A percentile compares a stretch with the other conserved stretches of the same genome.
Conservation (phyloP, 176 grass and related monocot species). For the Eragrostis curvula region DNA sequence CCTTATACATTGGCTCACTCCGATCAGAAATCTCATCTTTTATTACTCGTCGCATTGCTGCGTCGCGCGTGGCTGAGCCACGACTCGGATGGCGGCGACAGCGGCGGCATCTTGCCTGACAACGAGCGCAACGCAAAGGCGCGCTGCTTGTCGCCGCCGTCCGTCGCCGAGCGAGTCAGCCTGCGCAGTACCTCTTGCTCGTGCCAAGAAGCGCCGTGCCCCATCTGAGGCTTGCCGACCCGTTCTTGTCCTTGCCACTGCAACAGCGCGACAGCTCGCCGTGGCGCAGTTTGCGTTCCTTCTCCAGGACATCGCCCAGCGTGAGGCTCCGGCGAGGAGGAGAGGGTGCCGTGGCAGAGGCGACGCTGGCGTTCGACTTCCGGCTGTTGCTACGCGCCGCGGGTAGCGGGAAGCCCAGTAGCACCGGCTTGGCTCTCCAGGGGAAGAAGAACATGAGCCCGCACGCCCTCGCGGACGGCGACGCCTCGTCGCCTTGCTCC, state of each 20-base stretch:
- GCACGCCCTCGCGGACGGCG: conserved; percentile 53
- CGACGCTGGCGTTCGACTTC: conserved; percentile 10
- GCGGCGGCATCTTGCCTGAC: conserved; percentile 54
- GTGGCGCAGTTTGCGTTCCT: conserved; percentile 2
- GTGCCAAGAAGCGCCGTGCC: conserved; percentile 64
- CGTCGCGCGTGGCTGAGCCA: conserved; percentile 49
- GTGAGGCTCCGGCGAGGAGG: conserved; percentile 42
- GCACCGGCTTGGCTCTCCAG: conserved; percentile 77
- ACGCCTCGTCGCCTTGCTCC: conserved; percentile 19
- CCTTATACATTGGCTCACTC: not conserved
- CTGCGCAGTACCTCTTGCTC: conserved; percentile 59
- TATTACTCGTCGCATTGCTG: conserved; percentile 32
- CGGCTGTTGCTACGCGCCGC: conserved; percentile 21
- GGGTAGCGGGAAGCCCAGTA: conserved; percentile 61
- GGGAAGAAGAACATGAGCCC: conserved; percentile 76
- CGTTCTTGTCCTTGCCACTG: too few relatives aligned
- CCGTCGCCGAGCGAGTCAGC: conserved; percentile 41
- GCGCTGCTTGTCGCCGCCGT: conserved; percentile 21
- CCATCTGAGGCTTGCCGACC: conserved; percentile 54
- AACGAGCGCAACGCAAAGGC: conserved; percentile 11
- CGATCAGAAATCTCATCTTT: conserved; percentile 32
- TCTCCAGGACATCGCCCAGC: conserved; percentile 28
- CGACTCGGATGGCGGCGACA: conserved; percentile 63
- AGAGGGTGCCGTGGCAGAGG: conserved; percentile 12
- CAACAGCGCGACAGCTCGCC: conserved; percentile 7